Evolutionary conservation across 2,329 filamentous ascomycete genomes (phyloP), one percentile per base, ranked within the genome.

Genomic region (Graphium sp.): DNA sequence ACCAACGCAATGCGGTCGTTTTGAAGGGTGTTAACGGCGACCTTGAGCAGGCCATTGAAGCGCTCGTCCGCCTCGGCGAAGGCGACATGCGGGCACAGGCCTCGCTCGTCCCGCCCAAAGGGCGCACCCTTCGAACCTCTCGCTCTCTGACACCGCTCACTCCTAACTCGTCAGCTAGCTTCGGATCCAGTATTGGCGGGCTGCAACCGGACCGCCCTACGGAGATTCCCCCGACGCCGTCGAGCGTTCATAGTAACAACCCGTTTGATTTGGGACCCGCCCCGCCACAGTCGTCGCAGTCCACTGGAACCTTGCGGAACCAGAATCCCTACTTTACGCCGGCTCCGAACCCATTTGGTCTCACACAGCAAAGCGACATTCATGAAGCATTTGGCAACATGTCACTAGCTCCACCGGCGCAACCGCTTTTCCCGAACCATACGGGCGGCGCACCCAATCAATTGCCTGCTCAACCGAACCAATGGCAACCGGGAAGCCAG

Each of bases 21-120:
- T 56, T 98, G 12, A 85, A 84, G 46, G 78, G 79, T 4, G 64
- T 91, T 18, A 74, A 78, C 43, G 85, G 87, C 4, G 85, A 89
- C 44, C 46, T 98, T 33, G 83, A 94, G 40, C 77, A 72, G 48
- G 74, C 87, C 0, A 72, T 95, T 24, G 87, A 95, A 49, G 71
- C 82, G 12, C 53, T 98, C 42, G 71, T 89, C 32, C 69, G 83
- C 39, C 54, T 94, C 22, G 87, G 85, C 16, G 84, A 92, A 44
- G 74, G 71, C 18, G 55, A 52, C 34, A 60, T 60, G 30, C 42
- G 45, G 15, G 43, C 39, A 15, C 52, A 38, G 35, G 49, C 33
- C 12, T 35, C 42, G 11, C 42, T 58, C 16, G 49, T 54, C n/a
- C 54, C 56, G 6, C 58, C 61, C 32, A 56, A 60, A 22, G 60